Conservation (phyloP, 2,329 filamentous ascomycete genomes). For the Aspergillus sp. region DNA sequence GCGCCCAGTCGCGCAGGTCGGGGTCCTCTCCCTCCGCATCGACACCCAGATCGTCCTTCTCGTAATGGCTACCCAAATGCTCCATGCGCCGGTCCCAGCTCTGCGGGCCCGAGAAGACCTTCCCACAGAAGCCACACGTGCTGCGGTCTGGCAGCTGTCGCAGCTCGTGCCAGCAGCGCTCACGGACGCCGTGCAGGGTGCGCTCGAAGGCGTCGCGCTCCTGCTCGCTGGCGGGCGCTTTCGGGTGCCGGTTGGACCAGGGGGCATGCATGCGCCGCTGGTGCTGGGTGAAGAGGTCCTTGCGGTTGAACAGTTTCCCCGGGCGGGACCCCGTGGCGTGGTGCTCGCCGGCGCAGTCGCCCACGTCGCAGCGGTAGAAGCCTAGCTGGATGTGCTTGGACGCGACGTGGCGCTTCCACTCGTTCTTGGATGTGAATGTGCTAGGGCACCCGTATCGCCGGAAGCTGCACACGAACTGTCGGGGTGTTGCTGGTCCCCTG, state of each 20-base stretch:
- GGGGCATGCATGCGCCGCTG: constrained; percentile 79
- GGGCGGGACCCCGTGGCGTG: constrained; percentile 27
- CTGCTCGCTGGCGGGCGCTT: constrained; percentile 21
- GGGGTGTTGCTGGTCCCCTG: background rate
- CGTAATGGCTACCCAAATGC: constrained; percentile 79
- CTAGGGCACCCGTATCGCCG: constrained; percentile 71
- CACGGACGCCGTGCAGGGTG: constrained; percentile 56
- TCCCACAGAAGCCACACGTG: constrained; percentile 59
- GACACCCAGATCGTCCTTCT: constrained; percentile 50
- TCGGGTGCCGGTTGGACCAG: constrained; percentile 40
- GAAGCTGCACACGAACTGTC: constrained; percentile 71
- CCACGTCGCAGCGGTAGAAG: constrained; percentile 74
- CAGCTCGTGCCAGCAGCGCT: constrained; percentile 59
- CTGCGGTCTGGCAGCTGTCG: constrained; percentile 63
- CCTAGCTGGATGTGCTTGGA: constrained; percentile 75
- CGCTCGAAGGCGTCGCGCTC: constrained; percentile 47
- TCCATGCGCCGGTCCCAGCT: constrained; percentile 85
- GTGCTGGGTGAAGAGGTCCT: constrained; percentile 89
- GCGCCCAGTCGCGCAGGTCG: constrained; percentile 40
- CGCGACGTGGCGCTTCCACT: constrained; percentile 88
- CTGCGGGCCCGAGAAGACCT: constrained; percentile 58
- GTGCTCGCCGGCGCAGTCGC: constrained; percentile 46
- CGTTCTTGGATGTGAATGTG: constrained; percentile 79
- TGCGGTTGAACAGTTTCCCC: constrained; percentile 78
- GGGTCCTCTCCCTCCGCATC: constrained; percentile 39